phyloP scores from a whole-genome alignment of 2,329 filamentous ascomycete genomes.

The Exophiala bonariae region DNA sequence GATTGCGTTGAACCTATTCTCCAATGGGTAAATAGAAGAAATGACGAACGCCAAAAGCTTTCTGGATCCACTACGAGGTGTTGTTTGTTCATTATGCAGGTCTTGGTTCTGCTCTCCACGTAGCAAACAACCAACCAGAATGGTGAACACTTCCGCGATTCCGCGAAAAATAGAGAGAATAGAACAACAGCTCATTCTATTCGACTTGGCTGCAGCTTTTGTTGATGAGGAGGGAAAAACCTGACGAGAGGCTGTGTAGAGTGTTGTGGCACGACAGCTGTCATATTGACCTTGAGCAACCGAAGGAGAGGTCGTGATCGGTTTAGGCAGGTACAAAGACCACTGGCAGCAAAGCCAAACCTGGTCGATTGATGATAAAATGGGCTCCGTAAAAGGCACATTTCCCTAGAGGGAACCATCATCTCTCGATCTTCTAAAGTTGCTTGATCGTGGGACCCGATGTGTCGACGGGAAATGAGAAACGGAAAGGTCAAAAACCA shows the following conservation, averaged over 20 bases:
- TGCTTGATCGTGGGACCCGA: neutral
- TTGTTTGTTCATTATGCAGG: slow-evolving; percentile 18
- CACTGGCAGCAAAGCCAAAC: no score
- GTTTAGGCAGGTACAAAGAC: no score
- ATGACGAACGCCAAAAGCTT: no score
- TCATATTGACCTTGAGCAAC: slow-evolving; percentile 26
- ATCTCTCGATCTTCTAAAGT: no score
- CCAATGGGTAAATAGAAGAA: no score
- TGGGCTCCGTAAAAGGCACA: no score
- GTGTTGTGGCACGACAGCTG: slow-evolving; percentile 23
- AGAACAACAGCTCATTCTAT: no score
- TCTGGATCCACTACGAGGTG: no score
- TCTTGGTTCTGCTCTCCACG: slow-evolving; percentile 10
- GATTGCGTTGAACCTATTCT: no score
- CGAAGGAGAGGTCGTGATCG: no score
- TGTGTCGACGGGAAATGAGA: neutral
- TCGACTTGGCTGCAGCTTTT: neutral
- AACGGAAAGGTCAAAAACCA: neutral
- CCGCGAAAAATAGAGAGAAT: neutral
- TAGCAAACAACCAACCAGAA: slow-evolving; percentile 23
- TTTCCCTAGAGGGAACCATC: no score
- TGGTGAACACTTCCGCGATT: slow-evolving; percentile 5
- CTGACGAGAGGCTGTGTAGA: neutral
- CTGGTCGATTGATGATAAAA: no score
- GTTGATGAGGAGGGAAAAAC: neutral